Percentiles rank a stretch among this genome's conserved stretches.
Conservation (phyloP, 1,284 basidiomycete genomes). For the Sanguinoderma infundibulare region DNA sequence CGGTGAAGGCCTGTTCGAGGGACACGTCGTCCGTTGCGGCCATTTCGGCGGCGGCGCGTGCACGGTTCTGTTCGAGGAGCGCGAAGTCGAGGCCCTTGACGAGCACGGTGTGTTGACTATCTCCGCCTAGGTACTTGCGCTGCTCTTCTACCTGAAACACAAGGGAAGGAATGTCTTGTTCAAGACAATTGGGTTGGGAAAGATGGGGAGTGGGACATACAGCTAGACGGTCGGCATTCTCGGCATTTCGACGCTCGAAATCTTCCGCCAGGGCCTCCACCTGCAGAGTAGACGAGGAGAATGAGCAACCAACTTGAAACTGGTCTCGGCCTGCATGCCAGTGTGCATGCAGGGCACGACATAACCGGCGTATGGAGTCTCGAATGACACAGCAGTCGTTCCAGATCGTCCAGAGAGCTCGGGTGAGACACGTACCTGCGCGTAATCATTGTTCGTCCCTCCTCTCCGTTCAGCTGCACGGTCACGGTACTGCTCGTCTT, state of each 20-base stretch:
- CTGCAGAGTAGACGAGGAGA: constrained; percentile 39
- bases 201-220: constrained; percentile 42
- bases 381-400: background rate
- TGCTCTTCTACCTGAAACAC: constrained; percentile 71
- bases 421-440: constrained; percentile 49
- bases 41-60: constrained; percentile 53
- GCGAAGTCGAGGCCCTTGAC: constrained; percentile 92
- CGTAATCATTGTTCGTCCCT: constrained; percentile 69
- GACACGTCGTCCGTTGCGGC: constrained; percentile 74
- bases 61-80: constrained; percentile 84
- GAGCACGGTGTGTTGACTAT: constrained; percentile 82
- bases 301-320: background rate
- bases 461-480: constrained; percentile 70
- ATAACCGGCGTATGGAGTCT: background rate
- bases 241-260: constrained; percentile 69
- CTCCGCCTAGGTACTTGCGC: constrained; percentile 86
- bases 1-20: constrained; percentile 74
- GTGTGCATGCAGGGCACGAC: background rate
- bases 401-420: background rate
- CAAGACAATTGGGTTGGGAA: background rate
- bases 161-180: background rate
- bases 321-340: background rate
- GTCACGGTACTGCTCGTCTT: constrained; percentile 63
- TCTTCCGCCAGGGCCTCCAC: constrained; percentile 82
- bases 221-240: constrained; percentile 57